These are phyloP conservation scores for Globisporangium okanoganense DNA, from an alignment of 352 stramenopile species.

Conservation along the genomic window DNA sequence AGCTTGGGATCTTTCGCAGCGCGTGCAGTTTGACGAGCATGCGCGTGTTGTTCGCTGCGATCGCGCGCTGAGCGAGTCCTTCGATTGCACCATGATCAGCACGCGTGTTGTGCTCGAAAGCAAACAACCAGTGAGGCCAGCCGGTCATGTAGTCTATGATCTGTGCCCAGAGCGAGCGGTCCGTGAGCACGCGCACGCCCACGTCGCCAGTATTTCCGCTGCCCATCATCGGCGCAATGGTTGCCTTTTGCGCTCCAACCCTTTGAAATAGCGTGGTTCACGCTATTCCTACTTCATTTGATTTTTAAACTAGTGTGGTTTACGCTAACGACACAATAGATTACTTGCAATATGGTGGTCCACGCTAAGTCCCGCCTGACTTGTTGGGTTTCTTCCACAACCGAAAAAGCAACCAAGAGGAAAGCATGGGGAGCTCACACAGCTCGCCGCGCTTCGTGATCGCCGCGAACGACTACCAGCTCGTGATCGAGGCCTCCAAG, in stretches of 20 bases:
- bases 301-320: no score
- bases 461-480: constrained; percentile 73
- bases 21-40: constrained; percentile 1
- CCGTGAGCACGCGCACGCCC: not conserved
- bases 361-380: not conserved
- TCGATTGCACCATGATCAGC: not conserved
- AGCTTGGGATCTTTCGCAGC: constrained; percentile 1
- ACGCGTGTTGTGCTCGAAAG: not conserved
- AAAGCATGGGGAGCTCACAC: not conserved
- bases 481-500: constrained; percentile 81
- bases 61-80: not conserved
- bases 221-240: not conserved
- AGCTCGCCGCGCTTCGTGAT: constrained; percentile 21
- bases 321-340: not conserved
- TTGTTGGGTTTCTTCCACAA: not conserved
- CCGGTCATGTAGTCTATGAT: not conserved
- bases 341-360: not conserved
- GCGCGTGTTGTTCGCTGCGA: not conserved
- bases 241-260: not conserved
- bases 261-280: no score
- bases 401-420: not conserved
- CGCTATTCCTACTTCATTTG: no score
- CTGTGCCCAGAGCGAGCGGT: constrained; percentile 1
- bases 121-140: not conserved
- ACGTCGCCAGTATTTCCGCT: not conserved